phyloP scores from a whole-genome alignment of 2,329 filamentous ascomycete genomes.

The Neopestalotiopsis sp. region DNA sequence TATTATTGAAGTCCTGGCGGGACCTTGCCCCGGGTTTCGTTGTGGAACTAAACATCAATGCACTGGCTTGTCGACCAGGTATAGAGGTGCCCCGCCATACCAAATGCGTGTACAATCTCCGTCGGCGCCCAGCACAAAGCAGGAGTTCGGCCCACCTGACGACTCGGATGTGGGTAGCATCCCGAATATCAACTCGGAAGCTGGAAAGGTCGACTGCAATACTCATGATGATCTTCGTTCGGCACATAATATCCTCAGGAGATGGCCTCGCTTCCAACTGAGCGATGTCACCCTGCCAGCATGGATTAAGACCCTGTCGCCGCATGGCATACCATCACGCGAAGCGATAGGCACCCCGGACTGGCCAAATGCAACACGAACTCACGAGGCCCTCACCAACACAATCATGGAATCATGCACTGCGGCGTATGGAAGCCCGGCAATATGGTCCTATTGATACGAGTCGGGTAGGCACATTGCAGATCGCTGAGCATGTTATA shows the following conservation, averaged over 20 bases:
- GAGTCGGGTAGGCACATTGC: background rate
- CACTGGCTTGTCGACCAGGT: background rate
- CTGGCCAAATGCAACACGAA: background rate
- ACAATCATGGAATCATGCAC: background rate
- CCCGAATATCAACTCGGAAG: background rate
- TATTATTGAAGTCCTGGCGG: constrained; percentile 1
- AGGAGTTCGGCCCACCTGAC: background rate
- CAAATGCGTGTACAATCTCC: background rate
- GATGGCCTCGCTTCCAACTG: background rate
- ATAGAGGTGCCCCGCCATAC: background rate
- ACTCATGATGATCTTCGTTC: constrained; percentile 3
- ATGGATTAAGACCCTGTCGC: background rate
- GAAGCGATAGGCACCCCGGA: constrained; percentile 1
- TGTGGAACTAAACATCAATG: background rate
- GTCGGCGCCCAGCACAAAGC: background rate
- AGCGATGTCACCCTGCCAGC: background rate
- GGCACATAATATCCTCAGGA: background rate
- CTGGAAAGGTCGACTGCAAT: background rate
- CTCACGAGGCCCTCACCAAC: background rate
- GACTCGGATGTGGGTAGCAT: constrained; percentile 1
- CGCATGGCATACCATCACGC: background rate
- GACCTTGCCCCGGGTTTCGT: background rate
- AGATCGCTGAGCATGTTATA: background rate
- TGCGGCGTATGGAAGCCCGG: background rate
- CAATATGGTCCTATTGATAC: background rate